Conservation (phyloP, 2,329 filamentous ascomycete species). For the Sporothrix inflata region DNA sequence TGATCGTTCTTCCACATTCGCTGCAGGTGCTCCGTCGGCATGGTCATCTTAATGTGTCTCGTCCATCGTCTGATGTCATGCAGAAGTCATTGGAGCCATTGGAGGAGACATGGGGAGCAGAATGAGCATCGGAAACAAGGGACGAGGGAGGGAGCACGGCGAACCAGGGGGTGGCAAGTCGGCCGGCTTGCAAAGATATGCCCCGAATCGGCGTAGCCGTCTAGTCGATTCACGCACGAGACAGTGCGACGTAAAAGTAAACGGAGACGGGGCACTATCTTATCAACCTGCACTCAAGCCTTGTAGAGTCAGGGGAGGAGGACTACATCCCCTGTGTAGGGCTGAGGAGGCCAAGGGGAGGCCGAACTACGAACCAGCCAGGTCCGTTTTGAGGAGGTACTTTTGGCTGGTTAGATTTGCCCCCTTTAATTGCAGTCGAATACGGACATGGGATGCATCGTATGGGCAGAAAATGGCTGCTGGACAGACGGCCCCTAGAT, state of each 20-base stretch:
- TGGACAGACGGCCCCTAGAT: not conserved
- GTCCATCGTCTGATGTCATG: slow-evolving; percentile 12
- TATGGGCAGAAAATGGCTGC: not conserved
- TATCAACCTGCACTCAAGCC: not conserved
- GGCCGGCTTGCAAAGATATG: not conserved
- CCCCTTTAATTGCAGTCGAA: not conserved
- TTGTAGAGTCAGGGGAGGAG: not conserved
- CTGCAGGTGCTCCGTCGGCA: not conserved
- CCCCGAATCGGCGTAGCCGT: not conserved
- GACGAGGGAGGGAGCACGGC: not conserved
- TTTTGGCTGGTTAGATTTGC: not conserved
- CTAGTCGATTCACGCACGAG: not conserved
- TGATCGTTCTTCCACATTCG: not conserved
- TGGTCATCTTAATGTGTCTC: slow-evolving; percentile 20
- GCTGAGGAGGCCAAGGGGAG: not conserved
- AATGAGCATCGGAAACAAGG: not conserved
- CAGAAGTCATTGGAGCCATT: slow-evolving; percentile 9
- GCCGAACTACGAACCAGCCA: not conserved
- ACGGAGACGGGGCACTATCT: not conserved
- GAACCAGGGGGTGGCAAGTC: not conserved
- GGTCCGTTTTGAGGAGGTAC: not conserved
- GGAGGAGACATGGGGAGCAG: not conserved
- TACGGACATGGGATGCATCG: not conserved
- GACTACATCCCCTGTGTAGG: not conserved
- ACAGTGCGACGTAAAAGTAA: not conserved